These are phyloP conservation scores for Coelastrella sp. DNA, from an alignment of 139 green algal genomes.

Conservation along the genomic window DNA sequence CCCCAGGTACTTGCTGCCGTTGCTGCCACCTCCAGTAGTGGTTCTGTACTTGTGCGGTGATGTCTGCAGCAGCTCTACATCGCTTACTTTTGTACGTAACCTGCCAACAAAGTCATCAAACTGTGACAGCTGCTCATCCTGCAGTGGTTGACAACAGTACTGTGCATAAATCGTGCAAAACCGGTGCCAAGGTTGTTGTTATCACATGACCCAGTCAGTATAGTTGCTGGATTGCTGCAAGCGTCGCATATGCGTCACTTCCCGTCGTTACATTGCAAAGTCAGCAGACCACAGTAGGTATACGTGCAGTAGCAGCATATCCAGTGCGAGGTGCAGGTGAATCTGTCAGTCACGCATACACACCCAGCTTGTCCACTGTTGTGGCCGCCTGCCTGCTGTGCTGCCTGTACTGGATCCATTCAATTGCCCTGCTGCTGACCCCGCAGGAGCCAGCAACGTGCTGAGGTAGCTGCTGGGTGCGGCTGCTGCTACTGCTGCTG, in stretches of 20 bases:
- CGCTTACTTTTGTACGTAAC: not conserved
- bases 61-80: not conserved
- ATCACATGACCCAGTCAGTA: no score
- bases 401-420: no score
- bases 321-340: no score
- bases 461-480: constrained; percentile 42
- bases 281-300: no score
- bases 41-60: not conserved
- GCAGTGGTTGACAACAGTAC: not conserved
- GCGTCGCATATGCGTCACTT: no score
- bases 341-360: no score
- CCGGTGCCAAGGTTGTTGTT: not conserved
- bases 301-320: no score
- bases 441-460: constrained; percentile 6
- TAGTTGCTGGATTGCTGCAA: no score
- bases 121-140: constrained; percentile 24
- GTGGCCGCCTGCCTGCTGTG: not conserved
- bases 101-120: constrained; percentile 18
- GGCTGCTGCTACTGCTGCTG: constrained; percentile 10
- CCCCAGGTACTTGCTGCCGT: not conserved
- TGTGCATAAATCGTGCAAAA: not conserved
- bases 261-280: no score
- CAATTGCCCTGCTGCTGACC: not conserved
- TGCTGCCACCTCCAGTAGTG: not conserved
- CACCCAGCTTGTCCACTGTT: no score